These are phyloP conservation scores for Penicillium verhagenii DNA, from an alignment of 495 filamentous ascomycete genomes.

Conservation along the genomic window DNA sequence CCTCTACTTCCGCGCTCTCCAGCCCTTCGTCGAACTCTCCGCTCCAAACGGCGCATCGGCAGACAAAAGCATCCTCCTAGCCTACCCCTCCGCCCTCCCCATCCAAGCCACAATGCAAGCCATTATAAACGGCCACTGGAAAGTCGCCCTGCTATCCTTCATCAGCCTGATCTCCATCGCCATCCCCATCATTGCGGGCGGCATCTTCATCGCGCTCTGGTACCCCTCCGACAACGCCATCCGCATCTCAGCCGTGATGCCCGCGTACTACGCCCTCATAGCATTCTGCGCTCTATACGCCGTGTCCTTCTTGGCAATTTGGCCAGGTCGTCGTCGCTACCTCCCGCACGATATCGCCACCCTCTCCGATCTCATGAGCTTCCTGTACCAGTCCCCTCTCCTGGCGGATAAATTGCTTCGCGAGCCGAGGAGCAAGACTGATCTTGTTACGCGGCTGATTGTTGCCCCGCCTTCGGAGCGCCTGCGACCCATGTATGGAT, in stretches of 20 bases:
- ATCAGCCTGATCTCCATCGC: constrained; percentile 61
- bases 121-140: constrained; percentile 63
- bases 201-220: constrained; percentile 78
- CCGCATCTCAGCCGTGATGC: constrained; percentile 66
- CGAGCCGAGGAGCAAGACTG: constrained; percentile 56
- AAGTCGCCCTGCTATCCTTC: constrained; percentile 66
- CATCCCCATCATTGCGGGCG: constrained; percentile 74
- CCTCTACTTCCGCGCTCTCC: constrained; percentile 67
- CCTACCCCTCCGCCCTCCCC: constrained; percentile 68
- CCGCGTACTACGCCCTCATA: constrained; percentile 64
- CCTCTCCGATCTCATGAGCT: constrained; percentile 74
- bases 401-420: constrained; percentile 65
- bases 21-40: constrained; percentile 70
- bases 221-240: constrained; percentile 49
- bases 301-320: constrained; percentile 61
- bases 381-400: constrained; percentile 67
- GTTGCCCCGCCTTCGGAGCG: constrained; percentile 47
- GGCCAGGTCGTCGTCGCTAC: constrained; percentile 53
- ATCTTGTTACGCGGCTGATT: constrained; percentile 62
- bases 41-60: constrained; percentile 59
- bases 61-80: constrained; percentile 65
- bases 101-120: constrained; percentile 62
- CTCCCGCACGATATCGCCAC: constrained; percentile 69
- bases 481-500: constrained; percentile 53
- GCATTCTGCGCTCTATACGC: constrained; percentile 67